phyloP scores from a whole-genome alignment of 352 stramenopile genomes.

The Globisporangium splendens region DNA sequence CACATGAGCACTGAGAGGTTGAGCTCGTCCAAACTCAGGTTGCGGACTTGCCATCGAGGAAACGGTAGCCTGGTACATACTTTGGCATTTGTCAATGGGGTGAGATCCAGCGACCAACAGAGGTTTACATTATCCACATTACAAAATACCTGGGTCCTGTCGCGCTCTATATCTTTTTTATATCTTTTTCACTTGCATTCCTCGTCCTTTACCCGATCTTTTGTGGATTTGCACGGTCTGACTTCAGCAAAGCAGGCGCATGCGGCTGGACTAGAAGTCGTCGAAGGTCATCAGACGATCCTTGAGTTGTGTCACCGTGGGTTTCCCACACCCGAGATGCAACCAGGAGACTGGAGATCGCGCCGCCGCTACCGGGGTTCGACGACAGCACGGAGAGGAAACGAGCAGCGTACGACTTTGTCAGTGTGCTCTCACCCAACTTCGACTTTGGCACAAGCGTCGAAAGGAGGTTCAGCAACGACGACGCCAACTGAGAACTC shows the following conservation, averaged over 20 bases:
- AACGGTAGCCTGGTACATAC: no score
- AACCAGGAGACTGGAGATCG: constrained; percentile 76
- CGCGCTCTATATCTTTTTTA: constrained; percentile 4
- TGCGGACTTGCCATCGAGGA: no score
- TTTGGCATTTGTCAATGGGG: no score
- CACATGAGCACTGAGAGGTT: neutral
- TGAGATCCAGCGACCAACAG: neutral
- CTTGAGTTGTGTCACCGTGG: constrained; percentile 76
- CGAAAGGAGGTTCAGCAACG: constrained; percentile 79
- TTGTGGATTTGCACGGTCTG: constrained; percentile 80
- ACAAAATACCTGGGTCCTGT: neutral
- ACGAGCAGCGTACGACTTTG: constrained; percentile 77
- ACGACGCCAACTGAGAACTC: constrained; percentile 72
- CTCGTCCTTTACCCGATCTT: constrained; percentile 56
- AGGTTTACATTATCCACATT: constrained; percentile 7
- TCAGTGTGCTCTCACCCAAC: constrained; percentile 70
- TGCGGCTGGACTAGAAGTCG: constrained; percentile 70
- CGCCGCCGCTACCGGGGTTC: constrained; percentile 78
- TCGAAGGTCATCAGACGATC: constrained; percentile 74
- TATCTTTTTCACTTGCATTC: constrained; percentile 1
- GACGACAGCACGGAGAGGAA: constrained; percentile 83
- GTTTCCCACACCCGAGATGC: constrained; percentile 82
- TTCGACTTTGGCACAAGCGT: constrained; percentile 80
- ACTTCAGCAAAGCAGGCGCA: constrained; percentile 72
- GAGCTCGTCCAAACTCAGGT: no score